Evolutionary conservation across 2,329 filamentous ascomycete species (phyloP), one percentile per base, ranked within the genome.

Genomic region (Colletotrichum aenigma): DNA sequence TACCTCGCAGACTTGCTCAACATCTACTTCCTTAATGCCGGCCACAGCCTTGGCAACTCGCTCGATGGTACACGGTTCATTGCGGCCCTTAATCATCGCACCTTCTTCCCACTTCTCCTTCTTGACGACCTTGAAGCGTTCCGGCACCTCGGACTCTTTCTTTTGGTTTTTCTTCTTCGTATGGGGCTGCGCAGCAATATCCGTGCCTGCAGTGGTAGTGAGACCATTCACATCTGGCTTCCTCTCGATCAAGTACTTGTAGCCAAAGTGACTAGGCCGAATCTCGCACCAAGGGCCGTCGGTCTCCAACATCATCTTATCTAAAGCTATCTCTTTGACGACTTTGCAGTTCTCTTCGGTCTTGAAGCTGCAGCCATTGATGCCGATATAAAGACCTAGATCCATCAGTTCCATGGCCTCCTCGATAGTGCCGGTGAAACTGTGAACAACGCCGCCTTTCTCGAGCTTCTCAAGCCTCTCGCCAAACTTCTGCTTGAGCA

Each of bases 251-350:
- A 92, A 84, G 78, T 93, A 94, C 84, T 93, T 94, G 80, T 93
- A 94, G 4, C 95, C 95, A 34, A 96, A 96, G 85, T 99, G 96
- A 34, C 92, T 95, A 1, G 96, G 93, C 28, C 97, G 89, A 75
- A 99, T 96, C 84, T 99, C 97, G 82, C 97, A 99, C 94, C 97
- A 99, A 4, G 97, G 97, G 4, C 97, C 97, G 83, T 99, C 97
- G 0, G 97, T 99, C 88, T 99, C 97, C 64, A 99, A 92, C 90
- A 98, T 97, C 70, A 99, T 85, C 62, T 93, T 87, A 71, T 96
- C 92, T 13, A 99, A 87, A 13, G 93, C 94, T 52, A 98, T 92
- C 76, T 93, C 91, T 77, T 90, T 92, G 13, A 98, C 95, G 4
- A 98, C 96, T 16, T 91, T 93, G 55, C 98, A 91, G 80, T 98